Evolutionary conservation across 805 yeast genomes (phyloP).

Genomic region (Spathaspora gorwiae): DNA sequence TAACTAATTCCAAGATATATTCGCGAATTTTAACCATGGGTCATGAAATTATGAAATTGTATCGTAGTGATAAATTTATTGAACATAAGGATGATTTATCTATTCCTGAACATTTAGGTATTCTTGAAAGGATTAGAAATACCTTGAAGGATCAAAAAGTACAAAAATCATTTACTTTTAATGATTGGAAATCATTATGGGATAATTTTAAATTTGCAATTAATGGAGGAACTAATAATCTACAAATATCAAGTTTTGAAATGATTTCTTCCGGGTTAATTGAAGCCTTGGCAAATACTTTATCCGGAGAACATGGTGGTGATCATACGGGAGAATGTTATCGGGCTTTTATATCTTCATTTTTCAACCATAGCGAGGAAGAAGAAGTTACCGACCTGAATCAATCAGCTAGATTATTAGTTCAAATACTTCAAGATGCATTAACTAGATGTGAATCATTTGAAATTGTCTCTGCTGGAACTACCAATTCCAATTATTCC

Average conservation of each 20-base stretch:
- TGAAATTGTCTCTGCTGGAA: constrained; percentile 53
- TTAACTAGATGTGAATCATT: constrained; percentile 71
- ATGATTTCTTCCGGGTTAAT: constrained; percentile 65
- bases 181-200: constrained; percentile 33
- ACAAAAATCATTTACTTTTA: constrained; percentile 20
- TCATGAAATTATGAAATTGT: constrained; percentile 23
- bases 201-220: constrained; percentile 13
- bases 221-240: constrained; percentile 8
- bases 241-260: constrained; percentile 65
- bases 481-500: constrained; percentile 4
- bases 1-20: constrained; percentile 14
- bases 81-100: constrained; percentile 8
- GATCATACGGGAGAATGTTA: constrained; percentile 20
- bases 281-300: constrained; percentile 33
- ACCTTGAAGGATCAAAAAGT: constrained; percentile 7
- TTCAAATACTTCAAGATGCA: constrained; percentile 65
- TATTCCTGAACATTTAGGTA: constrained; percentile 14
- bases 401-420: constrained; percentile 36
- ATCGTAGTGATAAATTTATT: constrained; percentile 17
- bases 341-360: constrained; percentile 41
- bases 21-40: constrained; percentile 13
- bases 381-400: not conserved
- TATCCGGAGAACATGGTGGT: constrained; percentile 15
- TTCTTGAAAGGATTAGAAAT: constrained; percentile 11
- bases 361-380: constrained; percentile 21